These are phyloP conservation scores for Suillus clintonianus DNA, from an alignment of 768 basidiomycete species.

Conservation along the genomic window DNA sequence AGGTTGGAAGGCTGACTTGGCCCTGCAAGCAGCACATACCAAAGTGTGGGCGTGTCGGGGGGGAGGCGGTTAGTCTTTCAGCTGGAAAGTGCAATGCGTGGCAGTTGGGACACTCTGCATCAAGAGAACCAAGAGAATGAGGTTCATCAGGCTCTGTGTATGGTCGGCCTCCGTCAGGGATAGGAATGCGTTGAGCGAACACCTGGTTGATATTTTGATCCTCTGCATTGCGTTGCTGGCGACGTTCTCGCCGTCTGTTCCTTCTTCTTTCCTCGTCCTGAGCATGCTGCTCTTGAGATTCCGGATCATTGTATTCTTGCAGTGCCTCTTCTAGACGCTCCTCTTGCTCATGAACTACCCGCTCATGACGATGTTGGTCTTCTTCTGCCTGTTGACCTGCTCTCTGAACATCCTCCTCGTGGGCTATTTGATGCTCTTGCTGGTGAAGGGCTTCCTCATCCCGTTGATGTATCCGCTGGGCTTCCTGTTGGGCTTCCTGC, in stretches of 20 bases:
- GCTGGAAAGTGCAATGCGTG: constrained; percentile 18
- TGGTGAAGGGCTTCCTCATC: too few species aligned
- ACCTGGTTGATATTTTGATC: background rate
- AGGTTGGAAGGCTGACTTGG: constrained; percentile 19
- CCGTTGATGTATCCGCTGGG: too few species aligned
- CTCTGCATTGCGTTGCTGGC: background rate
- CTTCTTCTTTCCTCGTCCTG: background rate
- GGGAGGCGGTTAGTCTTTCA: constrained; percentile 11
- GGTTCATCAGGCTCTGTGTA: constrained; percentile 13
- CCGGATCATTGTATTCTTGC: background rate
- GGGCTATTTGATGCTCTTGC: too few species aligned
- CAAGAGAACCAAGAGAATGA: constrained; percentile 9
- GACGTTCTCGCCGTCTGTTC: too few species aligned
- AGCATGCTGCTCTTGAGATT: background rate
- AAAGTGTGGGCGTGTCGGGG: constrained; percentile 10
- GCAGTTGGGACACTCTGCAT: constrained; percentile 15
- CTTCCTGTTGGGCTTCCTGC: too few species aligned
- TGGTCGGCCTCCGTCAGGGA: background rate
- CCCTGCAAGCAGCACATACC: constrained; percentile 31
- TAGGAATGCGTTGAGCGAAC: background rate
- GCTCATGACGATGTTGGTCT: background rate
- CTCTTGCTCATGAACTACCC: background rate
- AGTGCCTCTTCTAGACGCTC: background rate
- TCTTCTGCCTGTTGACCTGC: background rate
- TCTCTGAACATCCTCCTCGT: background rate